Evolutionary conservation across 805 yeast genomes (phyloP).

Genomic region (Kurtzmaniella cleridarum): DNA sequence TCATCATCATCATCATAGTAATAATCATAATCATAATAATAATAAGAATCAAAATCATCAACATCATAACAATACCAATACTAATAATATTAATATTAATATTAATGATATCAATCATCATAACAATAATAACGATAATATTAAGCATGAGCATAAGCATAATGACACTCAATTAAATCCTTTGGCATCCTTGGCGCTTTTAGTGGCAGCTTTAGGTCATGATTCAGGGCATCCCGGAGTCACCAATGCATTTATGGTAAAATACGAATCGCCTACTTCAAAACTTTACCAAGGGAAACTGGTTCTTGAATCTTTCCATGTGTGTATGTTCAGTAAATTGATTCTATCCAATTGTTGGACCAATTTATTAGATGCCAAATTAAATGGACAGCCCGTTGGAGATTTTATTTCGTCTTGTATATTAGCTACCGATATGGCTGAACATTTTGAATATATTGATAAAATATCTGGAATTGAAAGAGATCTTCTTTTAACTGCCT

Average conservation of each 20-base stretch:
- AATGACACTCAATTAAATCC: slow-evolving; percentile 23
- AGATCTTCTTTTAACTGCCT: slow-evolving; percentile 43
- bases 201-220: slow-evolving; percentile 87
- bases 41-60: too few relatives aligned
- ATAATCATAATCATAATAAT: too few relatives aligned
- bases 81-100: too few relatives aligned
- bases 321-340: slow-evolving; percentile 50
- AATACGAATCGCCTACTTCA: slow-evolving; percentile 59
- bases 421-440: slow-evolving; percentile 82
- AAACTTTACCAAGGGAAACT: slow-evolving; percentile 57
- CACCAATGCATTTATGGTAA: slow-evolving; percentile 67
- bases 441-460: slow-evolving; percentile 67
- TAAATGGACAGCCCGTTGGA: slow-evolving; percentile 15
- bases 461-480: slow-evolving; percentile 35
- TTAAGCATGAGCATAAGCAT: background rate
- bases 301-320: slow-evolving; percentile 80
- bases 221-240: slow-evolving; percentile 97
- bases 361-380: slow-evolving; percentile 16
- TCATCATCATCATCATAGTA: too few relatives aligned
- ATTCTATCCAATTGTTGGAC: slow-evolving; percentile 34
- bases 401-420: slow-evolving; percentile 32
- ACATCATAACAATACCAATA: too few relatives aligned
- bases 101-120: background rate
- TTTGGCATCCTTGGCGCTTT: slow-evolving; percentile 51
- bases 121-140: slow-evolving; percentile 9